Conservation (phyloP, 2,329 filamentous ascomycete species). For the Colletotrichum nymphaeae region DNA sequence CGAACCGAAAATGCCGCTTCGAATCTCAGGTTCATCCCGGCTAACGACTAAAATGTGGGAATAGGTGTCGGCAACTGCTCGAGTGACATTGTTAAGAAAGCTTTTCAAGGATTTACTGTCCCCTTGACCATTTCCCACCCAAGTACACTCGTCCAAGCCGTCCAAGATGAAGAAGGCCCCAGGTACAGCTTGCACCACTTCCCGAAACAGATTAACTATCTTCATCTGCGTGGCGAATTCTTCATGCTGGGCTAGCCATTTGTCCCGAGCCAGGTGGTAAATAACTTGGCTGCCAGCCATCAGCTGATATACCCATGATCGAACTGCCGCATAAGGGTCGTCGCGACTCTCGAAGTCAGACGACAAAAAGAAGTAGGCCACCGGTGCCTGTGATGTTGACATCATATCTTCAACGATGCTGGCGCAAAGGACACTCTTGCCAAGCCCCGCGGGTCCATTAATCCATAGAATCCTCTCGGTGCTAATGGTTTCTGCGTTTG, state of each 20-base stretch:
- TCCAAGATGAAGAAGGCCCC: conserved; percentile 43
- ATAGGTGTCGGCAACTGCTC: conserved; percentile 6
- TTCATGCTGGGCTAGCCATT: not conserved
- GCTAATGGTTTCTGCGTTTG: not conserved
- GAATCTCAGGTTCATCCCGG: conserved; percentile 41
- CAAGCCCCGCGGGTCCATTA: conserved; percentile 44
- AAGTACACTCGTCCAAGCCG: conserved; percentile 49
- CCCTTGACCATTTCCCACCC: not conserved
- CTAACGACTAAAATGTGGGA: conserved; percentile 41
- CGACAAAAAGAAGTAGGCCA: conserved; percentile 48
- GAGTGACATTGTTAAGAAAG: conserved; percentile 37
- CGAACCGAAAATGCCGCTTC: conserved; percentile 30
- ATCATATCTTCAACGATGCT: conserved; percentile 41
- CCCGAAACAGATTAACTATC: conserved; percentile 38
- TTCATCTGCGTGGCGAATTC: conserved; percentile 33
- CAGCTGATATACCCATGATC: conserved; percentile 46
- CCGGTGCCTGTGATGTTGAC: fast-evolving
- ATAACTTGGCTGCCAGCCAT: conserved; percentile 13
- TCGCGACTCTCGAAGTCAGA: conserved; percentile 40
- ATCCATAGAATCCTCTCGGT: conserved; percentile 44
- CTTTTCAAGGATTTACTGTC: conserved; percentile 1
- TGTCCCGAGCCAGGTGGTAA: conserved; percentile 31
- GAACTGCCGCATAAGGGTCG: conserved; percentile 41
- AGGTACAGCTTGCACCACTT: conserved; percentile 31
- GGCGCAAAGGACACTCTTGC: conserved; percentile 48